These are phyloP conservation scores for Nymphaea colorata DNA, from an alignment of 164 flowering plant species.

Conservation along the genomic window DNA sequence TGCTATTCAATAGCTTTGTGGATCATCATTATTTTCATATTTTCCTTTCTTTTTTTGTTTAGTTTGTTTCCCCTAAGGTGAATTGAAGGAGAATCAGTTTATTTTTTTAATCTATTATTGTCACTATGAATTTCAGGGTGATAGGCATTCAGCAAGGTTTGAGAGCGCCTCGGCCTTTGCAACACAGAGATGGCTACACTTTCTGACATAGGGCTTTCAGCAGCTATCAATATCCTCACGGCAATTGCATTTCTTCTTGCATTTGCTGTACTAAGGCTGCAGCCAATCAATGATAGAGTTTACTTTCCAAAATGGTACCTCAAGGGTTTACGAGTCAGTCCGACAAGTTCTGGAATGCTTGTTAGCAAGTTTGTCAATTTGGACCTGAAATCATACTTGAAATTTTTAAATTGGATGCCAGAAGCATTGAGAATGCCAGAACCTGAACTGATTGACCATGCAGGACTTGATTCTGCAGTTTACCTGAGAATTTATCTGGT, in stretches of 20 bases:
- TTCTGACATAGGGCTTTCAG: slow-evolving; percentile 50
- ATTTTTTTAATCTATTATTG: no score
- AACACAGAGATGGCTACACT: slow-evolving; percentile 44
- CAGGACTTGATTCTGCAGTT: slow-evolving; percentile 79
- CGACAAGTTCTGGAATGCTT: slow-evolving; percentile 35
- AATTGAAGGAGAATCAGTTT: not conserved
- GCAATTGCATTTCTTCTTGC: slow-evolving; percentile 59
- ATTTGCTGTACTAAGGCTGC: slow-evolving; percentile 64
- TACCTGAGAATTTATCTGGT: slow-evolving; percentile 62
- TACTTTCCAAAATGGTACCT: slow-evolving; percentile 89
- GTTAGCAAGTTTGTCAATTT: slow-evolving; percentile 56
- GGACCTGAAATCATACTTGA: slow-evolving; percentile 52
- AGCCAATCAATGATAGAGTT: slow-evolving; percentile 73
- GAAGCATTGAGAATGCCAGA: slow-evolving; percentile 76
- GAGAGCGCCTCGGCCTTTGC: not conserved
- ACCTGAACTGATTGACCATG: slow-evolving; percentile 74
- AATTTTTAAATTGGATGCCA: slow-evolving; percentile 70
- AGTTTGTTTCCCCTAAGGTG: no score
- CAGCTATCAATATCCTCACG: slow-evolving; percentile 52
- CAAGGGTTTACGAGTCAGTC: slow-evolving; percentile 53
- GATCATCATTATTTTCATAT: no score
- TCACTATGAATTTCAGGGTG: not conserved
- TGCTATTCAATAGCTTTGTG: no score
- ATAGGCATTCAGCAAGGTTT: not conserved
- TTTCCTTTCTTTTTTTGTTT: no score